phyloP scores from a whole-genome alignment of 208 protist species.

The Crithidia mellificae region DNA sequence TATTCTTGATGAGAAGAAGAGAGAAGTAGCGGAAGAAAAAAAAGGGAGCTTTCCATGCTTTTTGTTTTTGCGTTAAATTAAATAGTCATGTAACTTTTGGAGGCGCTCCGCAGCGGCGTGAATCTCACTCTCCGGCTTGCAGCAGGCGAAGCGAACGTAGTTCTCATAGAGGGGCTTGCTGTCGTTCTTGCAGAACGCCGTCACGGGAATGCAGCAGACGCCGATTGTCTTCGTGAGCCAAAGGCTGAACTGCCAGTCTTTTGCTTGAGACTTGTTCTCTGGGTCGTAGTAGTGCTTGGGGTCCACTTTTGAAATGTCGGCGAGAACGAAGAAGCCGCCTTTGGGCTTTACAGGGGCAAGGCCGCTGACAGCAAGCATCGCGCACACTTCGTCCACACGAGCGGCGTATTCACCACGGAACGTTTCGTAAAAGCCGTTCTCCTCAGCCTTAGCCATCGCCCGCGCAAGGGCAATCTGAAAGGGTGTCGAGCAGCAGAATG shows the following conservation, averaged over 20 bases:
- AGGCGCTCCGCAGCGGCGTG: conserved; percentile 50
- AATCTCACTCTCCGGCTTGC: conserved; percentile 79
- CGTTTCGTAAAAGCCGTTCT: conserved; percentile 59
- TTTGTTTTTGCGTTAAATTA: neutral
- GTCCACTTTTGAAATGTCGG: conserved; percentile 74
- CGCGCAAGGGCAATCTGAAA: conserved; percentile 85
- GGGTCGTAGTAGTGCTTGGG: conserved; percentile 68
- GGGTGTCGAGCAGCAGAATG: conserved; percentile 87
- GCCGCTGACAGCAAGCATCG: conserved; percentile 40
- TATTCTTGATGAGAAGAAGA: too few relatives aligned
- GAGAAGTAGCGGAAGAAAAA: conserved; percentile 1
- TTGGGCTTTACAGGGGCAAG: conserved; percentile 54
- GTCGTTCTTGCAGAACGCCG: conserved; percentile 68
- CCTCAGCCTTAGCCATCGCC: conserved; percentile 54
- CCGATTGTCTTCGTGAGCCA: conserved; percentile 88
- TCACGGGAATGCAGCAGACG: conserved; percentile 86
- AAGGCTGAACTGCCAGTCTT: conserved; percentile 88
- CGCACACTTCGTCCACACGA: conserved; percentile 44
- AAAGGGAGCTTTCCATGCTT: neutral
- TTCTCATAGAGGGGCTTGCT: conserved; percentile 58
- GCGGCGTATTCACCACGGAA: conserved; percentile 51
- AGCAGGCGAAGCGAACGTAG: conserved; percentile 88
- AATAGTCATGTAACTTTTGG: conserved; percentile 48
- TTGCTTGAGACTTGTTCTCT: conserved; percentile 40
- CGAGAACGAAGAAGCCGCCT: conserved; percentile 90